These are phyloP conservation scores for Sisymbrium altissimum DNA, from an alignment of 345 rosid species.

Conservation along the genomic window DNA sequence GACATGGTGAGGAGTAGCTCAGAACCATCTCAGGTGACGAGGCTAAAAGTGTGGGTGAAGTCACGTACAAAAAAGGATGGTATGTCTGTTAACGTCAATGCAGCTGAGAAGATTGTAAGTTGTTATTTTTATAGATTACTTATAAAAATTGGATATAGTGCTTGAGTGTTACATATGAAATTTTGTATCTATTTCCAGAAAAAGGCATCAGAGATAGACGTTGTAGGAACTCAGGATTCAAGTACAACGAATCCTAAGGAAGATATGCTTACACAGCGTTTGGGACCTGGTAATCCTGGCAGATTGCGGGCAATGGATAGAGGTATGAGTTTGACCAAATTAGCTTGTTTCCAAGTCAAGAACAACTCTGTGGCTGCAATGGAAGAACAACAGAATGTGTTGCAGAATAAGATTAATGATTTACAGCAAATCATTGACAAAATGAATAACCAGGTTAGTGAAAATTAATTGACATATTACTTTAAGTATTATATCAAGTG, in stretches of 20 bases:
- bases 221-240: not conserved
- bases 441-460: not conserved
- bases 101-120: not conserved
- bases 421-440: not conserved
- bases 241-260: not conserved
- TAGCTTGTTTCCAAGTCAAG: not conserved
- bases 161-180: too few relatives aligned
- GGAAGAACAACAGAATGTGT: not conserved
- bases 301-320: not conserved
- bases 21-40: not conserved
- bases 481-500: too few relatives aligned
- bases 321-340: not conserved
- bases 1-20: not conserved
- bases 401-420: not conserved
- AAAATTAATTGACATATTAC: too few relatives aligned
- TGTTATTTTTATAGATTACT: too few relatives aligned
- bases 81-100: not conserved
- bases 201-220: not conserved
- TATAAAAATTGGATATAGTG: too few relatives aligned
- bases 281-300: not conserved
- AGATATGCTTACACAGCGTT: not conserved
- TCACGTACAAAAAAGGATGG: not conserved
- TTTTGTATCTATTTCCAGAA: not conserved
- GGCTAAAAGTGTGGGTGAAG: not conserved
- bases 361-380: not conserved